Evolutionary conservation across 768 basidiomycete genomes (phyloP).

Genomic region (Gelatoporia subvermispora): DNA sequence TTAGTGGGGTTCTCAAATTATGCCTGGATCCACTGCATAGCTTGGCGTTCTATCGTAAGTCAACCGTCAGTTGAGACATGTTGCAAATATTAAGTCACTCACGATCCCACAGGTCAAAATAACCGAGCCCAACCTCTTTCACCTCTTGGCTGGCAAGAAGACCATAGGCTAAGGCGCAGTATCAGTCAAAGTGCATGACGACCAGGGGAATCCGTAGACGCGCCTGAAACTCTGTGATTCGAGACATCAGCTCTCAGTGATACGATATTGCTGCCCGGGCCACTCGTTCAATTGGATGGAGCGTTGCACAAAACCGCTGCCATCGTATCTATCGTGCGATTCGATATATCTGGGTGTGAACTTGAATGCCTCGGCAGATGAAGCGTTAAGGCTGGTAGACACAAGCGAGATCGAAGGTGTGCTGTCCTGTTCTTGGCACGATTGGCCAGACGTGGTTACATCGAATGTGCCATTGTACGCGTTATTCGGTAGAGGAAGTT

Average conservation of each 20-base stretch:
- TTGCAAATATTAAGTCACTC: slow-evolving; percentile 33
- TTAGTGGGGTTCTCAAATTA: slow-evolving; percentile 32
- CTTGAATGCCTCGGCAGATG: neutral
- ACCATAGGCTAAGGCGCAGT: slow-evolving; percentile 12
- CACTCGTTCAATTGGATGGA: slow-evolving; percentile 36
- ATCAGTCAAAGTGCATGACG: neutral
- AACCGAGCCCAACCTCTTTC: slow-evolving; percentile 19
- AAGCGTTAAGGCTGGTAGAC: neutral
- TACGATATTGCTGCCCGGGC: too few relatives aligned
- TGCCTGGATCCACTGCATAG: slow-evolving; percentile 30
- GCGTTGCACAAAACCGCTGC: slow-evolving; percentile 35
- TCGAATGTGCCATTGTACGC: slow-evolving; percentile 4
- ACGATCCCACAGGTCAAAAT: slow-evolving; percentile 36
- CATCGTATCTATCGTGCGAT: slow-evolving; percentile 40
- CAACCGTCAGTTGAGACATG: too few relatives aligned
- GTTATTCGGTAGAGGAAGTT: neutral
- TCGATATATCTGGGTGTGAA: too few relatives aligned
- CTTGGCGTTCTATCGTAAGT: slow-evolving; percentile 30
- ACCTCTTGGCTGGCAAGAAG: slow-evolving; percentile 19
- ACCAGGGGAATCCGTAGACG: too few relatives aligned
- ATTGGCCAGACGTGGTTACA: slow-evolving; percentile 11
- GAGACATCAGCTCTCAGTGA: too few relatives aligned
- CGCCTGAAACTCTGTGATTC: too few relatives aligned
- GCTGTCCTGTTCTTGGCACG: slow-evolving; percentile 14
- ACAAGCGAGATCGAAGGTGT: neutral